Evolutionary conservation across 768 basidiomycete genomes (phyloP), one percentile per base, ranked within the genome.

Genomic region (Filobasidium floriforme): DNA sequence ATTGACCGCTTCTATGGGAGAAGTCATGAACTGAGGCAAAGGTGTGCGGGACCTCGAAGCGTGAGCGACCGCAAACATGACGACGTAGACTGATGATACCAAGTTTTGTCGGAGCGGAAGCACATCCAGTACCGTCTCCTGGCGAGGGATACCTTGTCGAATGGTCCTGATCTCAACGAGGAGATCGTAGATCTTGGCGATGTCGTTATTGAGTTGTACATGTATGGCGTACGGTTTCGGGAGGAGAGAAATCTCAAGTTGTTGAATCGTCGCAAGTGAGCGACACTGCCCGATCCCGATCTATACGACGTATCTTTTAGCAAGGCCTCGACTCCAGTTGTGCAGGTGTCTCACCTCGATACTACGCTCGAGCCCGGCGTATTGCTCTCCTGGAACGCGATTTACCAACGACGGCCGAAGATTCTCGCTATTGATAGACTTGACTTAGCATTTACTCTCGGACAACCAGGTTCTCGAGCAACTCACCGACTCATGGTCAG

Each of bases 1-100:
- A 6, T 67, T 64, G 41, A 80, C 70, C 22, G 76, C 73, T 14
- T 69, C 65, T 9, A 71, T 60, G 10, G 77, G 75, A 0, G 69
- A 70, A 24, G 79, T 76, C 1, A 80, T 66, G 59, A 74, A 80
- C 57, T 79, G 79, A 1, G 79, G 79, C 7, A 80, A 64, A 18
- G 79, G 75, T 9, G 68, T 70, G 14, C 76, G 67, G 7, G 77
- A 77, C 32, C 73, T 68, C 54, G 78, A 75, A 5, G 77, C 70
- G 49, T 77, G 77, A 1, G 69, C 66, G 44, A 72, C 71, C 5
- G 77, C 74, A 69, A 76, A 80, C 7, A 80, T 62, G 32, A 71
- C 75, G 59, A 76, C 69, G 12, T 77, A 68, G 18, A 77, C 64
- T 3, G 77, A 66, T 5, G 77, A 77, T 1, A 78, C 71, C 28